Percentiles rank a stretch among this genome's conserved stretches.
Evolutionary conservation across 2,329 filamentous ascomycete species (phyloP).

Genomic region (Fusarium sp.): DNA sequence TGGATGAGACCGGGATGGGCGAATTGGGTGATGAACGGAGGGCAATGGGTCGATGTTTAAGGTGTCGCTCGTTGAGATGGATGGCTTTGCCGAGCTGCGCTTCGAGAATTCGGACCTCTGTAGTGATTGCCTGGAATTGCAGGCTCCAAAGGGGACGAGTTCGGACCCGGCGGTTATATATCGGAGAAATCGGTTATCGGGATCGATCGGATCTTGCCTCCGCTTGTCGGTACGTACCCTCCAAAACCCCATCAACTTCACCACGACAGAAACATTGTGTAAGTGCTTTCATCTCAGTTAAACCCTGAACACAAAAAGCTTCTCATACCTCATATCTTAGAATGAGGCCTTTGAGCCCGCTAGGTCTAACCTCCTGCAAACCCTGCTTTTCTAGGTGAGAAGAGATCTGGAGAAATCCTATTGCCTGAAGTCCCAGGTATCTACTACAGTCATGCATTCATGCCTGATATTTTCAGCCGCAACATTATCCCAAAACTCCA

Average conservation of each 20-base stretch:
- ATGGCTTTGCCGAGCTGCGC: slow-evolving; percentile 42
- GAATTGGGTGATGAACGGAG: slow-evolving; percentile 42
- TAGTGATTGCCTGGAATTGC: slow-evolving; percentile 46
- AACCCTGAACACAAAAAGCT: no score
- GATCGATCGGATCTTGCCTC: slow-evolving; percentile 34
- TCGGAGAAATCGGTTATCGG: slow-evolving; percentile 40
- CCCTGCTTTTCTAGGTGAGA: not conserved
- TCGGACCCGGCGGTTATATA: slow-evolving; percentile 42
- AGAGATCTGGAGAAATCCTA: not conserved
- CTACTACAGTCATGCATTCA: not conserved
- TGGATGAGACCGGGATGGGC: slow-evolving; percentile 36
- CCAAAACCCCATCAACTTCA: not conserved
- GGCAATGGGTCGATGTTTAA: slow-evolving; percentile 44
- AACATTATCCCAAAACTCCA: not conserved
- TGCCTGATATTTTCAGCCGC: not conserved
- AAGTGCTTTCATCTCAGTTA: not conserved
- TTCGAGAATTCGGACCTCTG: slow-evolving; percentile 41
- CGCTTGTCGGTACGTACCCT: not conserved
- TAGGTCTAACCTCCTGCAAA: no score
- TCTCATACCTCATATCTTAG: no score
- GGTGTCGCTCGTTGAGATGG: slow-evolving; percentile 40
- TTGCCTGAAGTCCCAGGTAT: not conserved
- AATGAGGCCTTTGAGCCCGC: no score
- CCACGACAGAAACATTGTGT: not conserved
- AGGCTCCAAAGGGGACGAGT: slow-evolving; percentile 40